phyloP scores from a whole-genome alignment of 148 eudicot species.

The Polygonum aviculare region DNA sequence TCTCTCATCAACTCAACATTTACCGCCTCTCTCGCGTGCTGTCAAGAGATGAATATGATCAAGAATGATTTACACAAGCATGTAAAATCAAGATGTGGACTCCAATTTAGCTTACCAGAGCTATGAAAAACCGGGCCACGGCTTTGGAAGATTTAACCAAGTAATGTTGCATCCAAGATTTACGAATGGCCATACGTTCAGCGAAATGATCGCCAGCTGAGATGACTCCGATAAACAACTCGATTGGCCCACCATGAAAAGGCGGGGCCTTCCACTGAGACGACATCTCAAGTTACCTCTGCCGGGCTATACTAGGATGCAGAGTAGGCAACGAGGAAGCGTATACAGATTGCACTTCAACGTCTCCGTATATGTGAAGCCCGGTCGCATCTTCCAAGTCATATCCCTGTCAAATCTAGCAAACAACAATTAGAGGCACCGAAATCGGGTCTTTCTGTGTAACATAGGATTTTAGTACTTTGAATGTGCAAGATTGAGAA shows the following conservation, averaged over 20 bases:
- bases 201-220: constrained; percentile 82
- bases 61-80: neutral
- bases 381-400: constrained; percentile 13
- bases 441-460: neutral
- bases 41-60: constrained; percentile 1
- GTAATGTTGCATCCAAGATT: constrained; percentile 77
- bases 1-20: constrained; percentile 68
- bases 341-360: constrained; percentile 8
- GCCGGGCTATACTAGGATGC: constrained; percentile 13
- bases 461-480: no score
- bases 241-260: constrained; percentile 36
- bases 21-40: constrained; percentile 56
- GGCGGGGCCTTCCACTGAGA: constrained; percentile 13
- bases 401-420: constrained; percentile 14
- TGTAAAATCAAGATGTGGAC: neutral
- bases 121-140: constrained; percentile 73
- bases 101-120: constrained; percentile 38
- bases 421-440: constrained; percentile 1
- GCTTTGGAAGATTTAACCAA: constrained; percentile 36
- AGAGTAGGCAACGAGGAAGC: constrained; percentile 9
- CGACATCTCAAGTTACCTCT: constrained; percentile 10
- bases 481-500: constrained; percentile 17
- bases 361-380: constrained; percentile 2
- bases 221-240: constrained; percentile 58
- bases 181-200: constrained; percentile 79